Evolutionary conservation across 768 basidiomycete genomes (phyloP), one percentile per base, ranked within the genome.

Genomic region (Cystofilobasidium bisporidii): DNA sequence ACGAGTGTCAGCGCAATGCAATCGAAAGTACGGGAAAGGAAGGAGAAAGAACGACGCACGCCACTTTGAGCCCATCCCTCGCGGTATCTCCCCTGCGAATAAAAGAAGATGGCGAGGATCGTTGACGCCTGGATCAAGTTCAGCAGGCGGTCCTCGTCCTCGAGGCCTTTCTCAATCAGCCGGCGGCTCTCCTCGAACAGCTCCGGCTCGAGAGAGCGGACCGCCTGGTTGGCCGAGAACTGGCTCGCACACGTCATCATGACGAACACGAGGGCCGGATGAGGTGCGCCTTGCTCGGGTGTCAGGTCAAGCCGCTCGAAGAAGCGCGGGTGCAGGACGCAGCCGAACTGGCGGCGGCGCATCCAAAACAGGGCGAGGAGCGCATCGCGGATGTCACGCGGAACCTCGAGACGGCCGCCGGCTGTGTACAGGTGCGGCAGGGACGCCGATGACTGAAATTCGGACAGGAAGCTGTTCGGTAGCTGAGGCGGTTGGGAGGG

Each of bases 181-280:
- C 53, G 53, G 8, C n/a, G 17, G 9, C 28, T 5, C 30, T 56
- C 28, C 5, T 14, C 11, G 28, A 30, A 32, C 28, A 56, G 30
- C 28, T 17, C 20, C 17, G 53, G 26, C 20, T 56, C 53, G 15
- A 56, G 30, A 4, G 6, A 1, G 2, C 53, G 11, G 17, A 56
- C 28, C 8, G 53, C 15, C 28, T 32, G 18, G 53, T 30, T 30
- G 17, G 53, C 14, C 30, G 53, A 56, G 30, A 56, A 56, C 53
- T 56, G 30, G 53, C 28, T 15, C 18, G 53, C 53, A 17, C 53
- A 56, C 28, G 53, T 56, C 53, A 56, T 2, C 53, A 56, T 56
- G 12, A 30, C 53, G 17, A 56, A 32, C 2, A 56, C 53, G 28
- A 56, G 53, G 9, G 53, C 26, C 12, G 53, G 53, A 18, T 56